phyloP scores from a whole-genome alignment of 2,329 filamentous ascomycete species.

The Pseudopyrenochaeta lycopersici region DNA sequence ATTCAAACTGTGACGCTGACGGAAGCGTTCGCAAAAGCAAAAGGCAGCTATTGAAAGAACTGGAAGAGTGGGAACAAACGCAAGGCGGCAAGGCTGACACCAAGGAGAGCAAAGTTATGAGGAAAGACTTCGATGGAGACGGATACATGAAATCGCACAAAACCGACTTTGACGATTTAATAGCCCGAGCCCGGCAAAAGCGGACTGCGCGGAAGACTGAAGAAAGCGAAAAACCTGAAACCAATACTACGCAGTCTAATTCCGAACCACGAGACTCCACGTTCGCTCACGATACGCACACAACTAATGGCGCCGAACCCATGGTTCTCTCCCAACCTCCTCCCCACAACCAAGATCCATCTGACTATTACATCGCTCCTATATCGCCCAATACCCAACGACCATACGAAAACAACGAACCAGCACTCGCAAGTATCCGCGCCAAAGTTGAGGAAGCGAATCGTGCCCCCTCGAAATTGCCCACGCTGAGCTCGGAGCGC shows the following conservation, averaged over 20 bases:
- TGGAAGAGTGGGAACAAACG: slow-evolving; percentile 87
- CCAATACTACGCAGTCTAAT: neutral
- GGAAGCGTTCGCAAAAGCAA: slow-evolving; percentile 70
- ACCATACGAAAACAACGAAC: slow-evolving; percentile 35
- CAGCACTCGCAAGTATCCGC: slow-evolving; percentile 29
- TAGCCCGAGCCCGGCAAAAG: slow-evolving; percentile 75
- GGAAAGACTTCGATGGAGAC: slow-evolving; percentile 85
- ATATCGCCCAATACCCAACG: slow-evolving; percentile 5
- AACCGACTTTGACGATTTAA: slow-evolving; percentile 78
- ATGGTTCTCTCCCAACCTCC: neutral
- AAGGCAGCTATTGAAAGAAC: slow-evolving; percentile 75
- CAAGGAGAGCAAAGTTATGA: slow-evolving; percentile 66
- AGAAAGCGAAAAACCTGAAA: slow-evolving; percentile 19
- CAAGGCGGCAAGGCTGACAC: slow-evolving; percentile 67
- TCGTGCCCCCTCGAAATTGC: slow-evolving; percentile 6
- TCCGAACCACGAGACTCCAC: neutral
- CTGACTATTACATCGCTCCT: slow-evolving; percentile 1
- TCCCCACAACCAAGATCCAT: slow-evolving; percentile 2
- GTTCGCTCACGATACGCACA: neutral
- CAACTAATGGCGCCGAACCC: slow-evolving; percentile 7
- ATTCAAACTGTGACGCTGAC: slow-evolving; percentile 91
- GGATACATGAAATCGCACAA: slow-evolving; percentile 80
- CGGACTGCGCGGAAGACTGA: slow-evolving; percentile 48
- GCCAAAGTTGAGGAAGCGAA: slow-evolving; percentile 33
- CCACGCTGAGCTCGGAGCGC: slow-evolving; percentile 14